These are phyloP conservation scores for Turnera subulata DNA, from an alignment of 345 rosid species.

Conservation along the genomic window DNA sequence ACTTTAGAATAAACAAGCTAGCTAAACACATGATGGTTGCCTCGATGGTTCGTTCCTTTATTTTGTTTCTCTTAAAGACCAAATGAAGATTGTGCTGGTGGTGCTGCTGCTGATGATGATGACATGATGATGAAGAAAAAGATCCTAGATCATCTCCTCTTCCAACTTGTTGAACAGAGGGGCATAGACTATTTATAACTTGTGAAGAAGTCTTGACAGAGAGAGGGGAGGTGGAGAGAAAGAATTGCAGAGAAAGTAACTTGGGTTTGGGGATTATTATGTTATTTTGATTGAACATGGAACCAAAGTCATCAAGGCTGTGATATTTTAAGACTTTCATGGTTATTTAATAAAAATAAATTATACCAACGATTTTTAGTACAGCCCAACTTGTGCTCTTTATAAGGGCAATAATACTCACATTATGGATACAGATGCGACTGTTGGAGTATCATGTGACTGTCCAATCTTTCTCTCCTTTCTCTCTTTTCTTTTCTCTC, in stretches of 20 bases:
- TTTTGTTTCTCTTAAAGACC: no score
- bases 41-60: no score
- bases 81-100: no score
- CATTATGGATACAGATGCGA: conserved; percentile 33
- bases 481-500: conserved; percentile 7
- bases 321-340: conserved; percentile 16
- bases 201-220: no score
- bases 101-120: no score
- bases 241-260: conserved; percentile 9
- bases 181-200: not conserved
- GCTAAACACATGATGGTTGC: no score
- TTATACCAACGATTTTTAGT: conserved; percentile 12
- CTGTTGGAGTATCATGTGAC: conserved; percentile 42
- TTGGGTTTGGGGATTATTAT: conserved; percentile 6
- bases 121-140: no score
- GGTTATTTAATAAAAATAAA: not conserved
- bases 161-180: no score
- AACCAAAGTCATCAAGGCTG: conserved; percentile 26
- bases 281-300: conserved; percentile 24
- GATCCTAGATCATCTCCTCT: no score
- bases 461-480: not conserved
- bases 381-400: conserved; percentile 13
- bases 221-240: conserved; percentile 1
- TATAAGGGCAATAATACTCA: conserved; percentile 13
- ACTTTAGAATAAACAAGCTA: no score